Conservation (phyloP, 345 rosid genomes). For the Mallotus nudiflorus region DNA sequence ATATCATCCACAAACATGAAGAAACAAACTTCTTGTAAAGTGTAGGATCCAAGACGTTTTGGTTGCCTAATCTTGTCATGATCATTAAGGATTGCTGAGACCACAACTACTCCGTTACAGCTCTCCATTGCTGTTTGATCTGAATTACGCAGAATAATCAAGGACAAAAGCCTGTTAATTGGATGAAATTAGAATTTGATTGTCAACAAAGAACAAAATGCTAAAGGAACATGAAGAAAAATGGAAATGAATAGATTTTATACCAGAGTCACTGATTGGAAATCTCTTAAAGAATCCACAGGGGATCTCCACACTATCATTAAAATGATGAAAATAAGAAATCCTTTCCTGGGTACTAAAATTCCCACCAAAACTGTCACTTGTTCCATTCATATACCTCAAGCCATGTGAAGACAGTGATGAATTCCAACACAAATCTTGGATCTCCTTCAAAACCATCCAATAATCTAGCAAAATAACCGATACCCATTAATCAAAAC, state of each 20-base stretch:
- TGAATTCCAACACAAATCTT: slow-evolving; percentile 39
- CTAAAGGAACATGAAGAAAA: slow-evolving; percentile 10
- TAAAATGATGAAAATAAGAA: slow-evolving; percentile 52
- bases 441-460: slow-evolving; percentile 50
- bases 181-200: neutral
- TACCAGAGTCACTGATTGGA: slow-evolving; percentile 61
- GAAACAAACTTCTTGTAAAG: slow-evolving; percentile 59
- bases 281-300: slow-evolving; percentile 77
- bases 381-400: slow-evolving; percentile 53
- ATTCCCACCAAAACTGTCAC: slow-evolving; percentile 67
- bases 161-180: neutral
- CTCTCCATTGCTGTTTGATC: slow-evolving; percentile 77
- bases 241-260: neutral
- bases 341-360: slow-evolving; percentile 50
- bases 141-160: slow-evolving; percentile 22
- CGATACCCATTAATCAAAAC: slow-evolving; percentile 13
- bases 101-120: slow-evolving; percentile 69
- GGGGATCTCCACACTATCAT: slow-evolving; percentile 49
- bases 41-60: slow-evolving; percentile 68
- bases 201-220: neutral
- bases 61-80: slow-evolving; percentile 95
- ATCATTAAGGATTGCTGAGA: slow-evolving; percentile 83
- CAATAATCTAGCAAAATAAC: slow-evolving; percentile 52
- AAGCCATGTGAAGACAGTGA: slow-evolving; percentile 29
- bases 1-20: slow-evolving; percentile 81